Evolutionary conservation across 1,139 yeast species (phyloP).

Genomic region (Hansenula lynferdii): DNA sequence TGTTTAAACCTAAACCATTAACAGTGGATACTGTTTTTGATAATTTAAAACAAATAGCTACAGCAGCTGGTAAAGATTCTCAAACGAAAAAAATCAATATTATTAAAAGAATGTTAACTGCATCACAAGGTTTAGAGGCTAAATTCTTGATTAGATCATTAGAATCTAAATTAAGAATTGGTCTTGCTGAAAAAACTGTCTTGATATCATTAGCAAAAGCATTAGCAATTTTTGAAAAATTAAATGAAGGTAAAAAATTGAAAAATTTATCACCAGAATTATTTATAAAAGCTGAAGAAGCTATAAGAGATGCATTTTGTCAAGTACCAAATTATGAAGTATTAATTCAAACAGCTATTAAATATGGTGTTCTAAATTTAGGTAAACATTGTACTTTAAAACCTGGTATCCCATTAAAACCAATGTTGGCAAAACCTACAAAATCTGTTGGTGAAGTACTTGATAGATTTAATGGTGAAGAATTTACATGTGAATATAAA

Average conservation of each 20-base stretch:
- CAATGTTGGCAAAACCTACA: constrained; percentile 98
- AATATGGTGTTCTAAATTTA: constrained; percentile 62
- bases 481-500: constrained; percentile 92
- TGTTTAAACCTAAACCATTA: constrained; percentile 87
- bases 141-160: constrained; percentile 84
- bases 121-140: constrained; percentile 86
- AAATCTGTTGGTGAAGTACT: constrained; percentile 86
- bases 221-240: constrained; percentile 53
- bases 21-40: constrained; percentile 70
- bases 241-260: constrained; percentile 23
- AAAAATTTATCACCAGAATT: constrained; percentile 34
- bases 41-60: constrained; percentile 73
- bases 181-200: constrained; percentile 91
- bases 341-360: constrained; percentile 59
- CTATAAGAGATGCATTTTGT: constrained; percentile 79
- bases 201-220: constrained; percentile 83
- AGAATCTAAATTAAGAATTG: constrained; percentile 91
- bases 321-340: constrained; percentile 90
- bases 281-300: constrained; percentile 63
- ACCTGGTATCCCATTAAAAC: constrained; percentile 94
- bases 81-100: constrained; percentile 72
- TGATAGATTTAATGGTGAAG: constrained; percentile 80
- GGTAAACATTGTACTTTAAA: constrained; percentile 67
- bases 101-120: constrained; percentile 79
- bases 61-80: constrained; percentile 76